These are phyloP conservation scores for Lathyrus sativus DNA, from an alignment of 306 rosid genomes.

Conservation along the genomic window DNA sequence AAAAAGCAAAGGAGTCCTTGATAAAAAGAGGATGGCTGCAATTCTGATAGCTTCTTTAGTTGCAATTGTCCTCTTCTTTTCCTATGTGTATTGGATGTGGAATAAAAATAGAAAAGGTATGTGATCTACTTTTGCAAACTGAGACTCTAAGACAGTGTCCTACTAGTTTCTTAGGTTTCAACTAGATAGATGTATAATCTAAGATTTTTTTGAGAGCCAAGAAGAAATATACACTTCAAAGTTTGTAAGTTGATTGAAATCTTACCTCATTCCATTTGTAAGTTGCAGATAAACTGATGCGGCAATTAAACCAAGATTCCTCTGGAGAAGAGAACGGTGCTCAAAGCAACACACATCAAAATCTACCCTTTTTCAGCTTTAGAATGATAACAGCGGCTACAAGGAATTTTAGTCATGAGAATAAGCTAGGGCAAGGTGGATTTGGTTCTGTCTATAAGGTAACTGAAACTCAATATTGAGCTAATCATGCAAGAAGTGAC, in stretches of 20 bases:
- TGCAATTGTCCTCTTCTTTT: constrained; percentile 17
- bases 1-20: not conserved
- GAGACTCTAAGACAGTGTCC: not conserved
- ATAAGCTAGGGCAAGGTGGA: constrained; percentile 66
- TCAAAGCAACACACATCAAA: constrained; percentile 28
- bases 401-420: constrained; percentile 33
- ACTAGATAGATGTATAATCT: not conserved
- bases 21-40: constrained; percentile 21
- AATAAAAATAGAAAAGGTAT: constrained; percentile 26
- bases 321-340: constrained; percentile 13
- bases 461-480: not conserved
- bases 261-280: constrained; percentile 26
- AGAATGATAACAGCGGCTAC: constrained; percentile 44
- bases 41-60: constrained; percentile 1
- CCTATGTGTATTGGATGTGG: not conserved
- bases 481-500: not conserved
- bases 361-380: constrained; percentile 39
- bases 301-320: constrained; percentile 21
- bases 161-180: not conserved
- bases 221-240: not conserved
- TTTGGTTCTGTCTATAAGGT: constrained; percentile 67
- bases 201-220: not conserved
- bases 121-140: constrained; percentile 9
- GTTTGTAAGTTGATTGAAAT: not conserved
- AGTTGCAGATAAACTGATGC: constrained; percentile 29